phyloP scores from a whole-genome alignment of 2,329 filamentous ascomycete species.

The Hypoxylon sp. region DNA sequence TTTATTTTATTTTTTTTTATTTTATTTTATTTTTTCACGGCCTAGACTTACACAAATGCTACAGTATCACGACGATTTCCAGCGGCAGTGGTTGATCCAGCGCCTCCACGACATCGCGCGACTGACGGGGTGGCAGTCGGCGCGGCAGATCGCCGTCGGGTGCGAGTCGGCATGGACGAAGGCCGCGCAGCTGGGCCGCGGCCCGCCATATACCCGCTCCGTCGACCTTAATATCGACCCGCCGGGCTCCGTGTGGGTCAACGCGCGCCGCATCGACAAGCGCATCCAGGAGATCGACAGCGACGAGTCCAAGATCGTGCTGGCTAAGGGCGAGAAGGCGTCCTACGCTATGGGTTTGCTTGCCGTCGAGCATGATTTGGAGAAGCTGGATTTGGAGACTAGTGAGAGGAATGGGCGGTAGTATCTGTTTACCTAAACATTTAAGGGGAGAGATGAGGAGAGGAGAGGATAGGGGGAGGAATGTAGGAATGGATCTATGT shows the following conservation, averaged over 20 bases:
- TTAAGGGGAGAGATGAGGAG: neutral
- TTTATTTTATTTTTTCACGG: neutral
- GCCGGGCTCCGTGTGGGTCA: conserved; percentile 63
- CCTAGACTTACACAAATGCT: neutral
- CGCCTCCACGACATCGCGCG: conserved; percentile 82
- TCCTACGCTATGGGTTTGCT: conserved; percentile 85
- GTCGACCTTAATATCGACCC: conserved; percentile 56
- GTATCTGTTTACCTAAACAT: neutral
- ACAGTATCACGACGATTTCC: conserved; percentile 78
- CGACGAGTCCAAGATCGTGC: conserved; percentile 65
- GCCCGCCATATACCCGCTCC: conserved; percentile 78
- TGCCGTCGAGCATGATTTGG: conserved; percentile 82
- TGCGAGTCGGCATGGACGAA: conserved; percentile 89
- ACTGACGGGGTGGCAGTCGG: conserved; percentile 89
- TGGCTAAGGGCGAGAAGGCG: conserved; percentile 74
- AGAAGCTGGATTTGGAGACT: conserved; percentile 70
- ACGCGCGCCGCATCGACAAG: conserved; percentile 66
- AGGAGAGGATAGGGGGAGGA: neutral
- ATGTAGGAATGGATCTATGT: neutral
- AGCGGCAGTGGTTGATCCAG: conserved; percentile 83
- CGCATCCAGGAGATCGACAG: conserved; percentile 65
- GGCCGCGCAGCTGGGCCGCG: conserved; percentile 79
- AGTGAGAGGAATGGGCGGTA: conserved; percentile 48
- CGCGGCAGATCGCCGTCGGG: conserved; percentile 83
- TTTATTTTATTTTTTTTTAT: too few species aligned